Conservation (phyloP, 2,329 filamentous ascomycete species). For the Ramularia endophylla region DNA sequence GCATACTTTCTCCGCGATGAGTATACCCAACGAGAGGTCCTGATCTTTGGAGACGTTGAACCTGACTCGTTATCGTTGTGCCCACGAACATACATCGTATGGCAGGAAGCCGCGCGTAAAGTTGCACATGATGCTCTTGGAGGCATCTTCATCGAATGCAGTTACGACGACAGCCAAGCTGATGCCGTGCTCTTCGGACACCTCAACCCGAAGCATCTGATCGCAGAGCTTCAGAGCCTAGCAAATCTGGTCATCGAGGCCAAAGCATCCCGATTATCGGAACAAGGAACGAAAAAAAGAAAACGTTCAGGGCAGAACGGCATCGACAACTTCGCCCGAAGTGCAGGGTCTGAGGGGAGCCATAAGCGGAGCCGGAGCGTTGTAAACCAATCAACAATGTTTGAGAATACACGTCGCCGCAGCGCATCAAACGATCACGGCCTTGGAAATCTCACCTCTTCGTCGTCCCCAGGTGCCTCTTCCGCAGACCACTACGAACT, state of each 20-base stretch:
- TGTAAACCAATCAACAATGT: slow-evolving; percentile 14
- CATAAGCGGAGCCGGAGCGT: slow-evolving; percentile 32
- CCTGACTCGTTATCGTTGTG: slow-evolving; percentile 78
- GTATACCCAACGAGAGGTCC: slow-evolving; percentile 63
- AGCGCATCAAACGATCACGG: slow-evolving; percentile 12
- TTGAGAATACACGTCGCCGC: slow-evolving; percentile 16
- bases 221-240: slow-evolving; percentile 68
- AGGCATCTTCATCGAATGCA: slow-evolving; percentile 93
- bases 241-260: slow-evolving; percentile 62
- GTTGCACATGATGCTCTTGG: slow-evolving; percentile 65
- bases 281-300: slow-evolving; percentile 52
- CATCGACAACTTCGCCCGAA: slow-evolving; percentile 16
- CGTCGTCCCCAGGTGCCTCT: slow-evolving; percentile 11
- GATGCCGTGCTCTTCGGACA: slow-evolving; percentile 83
- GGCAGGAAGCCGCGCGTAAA: slow-evolving; percentile 84
- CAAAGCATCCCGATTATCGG: slow-evolving; percentile 28
- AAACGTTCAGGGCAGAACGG: slow-evolving; percentile 51
- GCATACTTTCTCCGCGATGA: slow-evolving; percentile 76
- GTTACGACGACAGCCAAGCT: slow-evolving; percentile 74
- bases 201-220: slow-evolving; percentile 73
- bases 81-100: slow-evolving; percentile 75
- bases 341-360: slow-evolving; percentile 19
- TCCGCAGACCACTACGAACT: slow-evolving; percentile 13
- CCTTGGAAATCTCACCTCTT: slow-evolving; percentile 7
- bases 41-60: slow-evolving; percentile 95